Conservation (phyloP, 495 filamentous ascomycete genomes). For the Talaromyces trachyspermus region DNA sequence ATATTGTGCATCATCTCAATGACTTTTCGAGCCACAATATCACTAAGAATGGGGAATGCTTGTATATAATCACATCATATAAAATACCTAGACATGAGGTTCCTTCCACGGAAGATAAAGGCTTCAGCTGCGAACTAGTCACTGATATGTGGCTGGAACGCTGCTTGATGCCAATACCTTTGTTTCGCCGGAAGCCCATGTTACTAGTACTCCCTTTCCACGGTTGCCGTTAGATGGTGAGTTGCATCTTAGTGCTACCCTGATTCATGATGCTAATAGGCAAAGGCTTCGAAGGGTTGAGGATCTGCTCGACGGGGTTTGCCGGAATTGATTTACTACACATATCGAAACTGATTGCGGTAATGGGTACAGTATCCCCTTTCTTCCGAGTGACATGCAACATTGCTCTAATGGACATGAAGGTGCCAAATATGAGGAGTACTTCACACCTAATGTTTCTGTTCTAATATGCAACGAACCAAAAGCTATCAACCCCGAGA, state of each 20-base stretch:
- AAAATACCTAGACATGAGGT: constrained; percentile 28
- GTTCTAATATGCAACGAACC: constrained; percentile 61
- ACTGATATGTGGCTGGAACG: constrained; percentile 92
- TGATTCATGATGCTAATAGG: constrained; percentile 12
- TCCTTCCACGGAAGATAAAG: constrained; percentile 34
- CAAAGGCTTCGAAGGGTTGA: constrained; percentile 54
- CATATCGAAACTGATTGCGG: constrained; percentile 60
- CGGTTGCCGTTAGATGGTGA: constrained; percentile 57
- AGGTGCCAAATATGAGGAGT: constrained; percentile 68
- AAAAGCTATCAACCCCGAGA: constrained; percentile 57
- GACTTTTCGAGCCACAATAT: constrained; percentile 32
- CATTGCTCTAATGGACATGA: not conserved
- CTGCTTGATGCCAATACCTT: constrained; percentile 70
- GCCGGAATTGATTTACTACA: constrained; percentile 79
- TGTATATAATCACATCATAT: constrained; percentile 52
- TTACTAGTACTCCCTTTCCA: constrained; percentile 68
- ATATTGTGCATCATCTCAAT: constrained; percentile 32
- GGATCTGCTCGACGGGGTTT: constrained; percentile 76
- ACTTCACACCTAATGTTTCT: constrained; percentile 55
- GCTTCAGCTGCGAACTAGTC: constrained; percentile 47
- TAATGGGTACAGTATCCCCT: constrained; percentile 52
- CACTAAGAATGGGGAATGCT: constrained; percentile 31
- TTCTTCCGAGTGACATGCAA: not conserved
- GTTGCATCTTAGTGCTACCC: constrained; percentile 7
- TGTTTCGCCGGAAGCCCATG: constrained; percentile 59